Evolutionary conservation across 1,284 basidiomycete genomes (phyloP).

Genomic region (Golubevia pallescens): DNA sequence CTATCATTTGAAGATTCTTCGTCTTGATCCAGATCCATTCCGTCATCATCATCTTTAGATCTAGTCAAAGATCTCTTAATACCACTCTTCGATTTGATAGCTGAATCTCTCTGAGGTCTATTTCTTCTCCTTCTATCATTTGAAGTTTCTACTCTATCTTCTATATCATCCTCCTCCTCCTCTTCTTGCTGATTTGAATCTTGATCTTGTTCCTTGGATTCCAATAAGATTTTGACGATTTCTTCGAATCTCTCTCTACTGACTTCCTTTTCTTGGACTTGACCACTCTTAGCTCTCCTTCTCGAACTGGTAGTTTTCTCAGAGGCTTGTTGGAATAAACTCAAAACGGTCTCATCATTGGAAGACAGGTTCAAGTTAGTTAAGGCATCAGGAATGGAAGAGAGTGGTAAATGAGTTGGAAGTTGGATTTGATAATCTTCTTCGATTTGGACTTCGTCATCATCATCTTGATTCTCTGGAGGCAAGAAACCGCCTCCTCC

Average conservation of each 20-base stretch:
- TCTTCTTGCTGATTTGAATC: not conserved
- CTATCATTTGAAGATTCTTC: slow-evolving; percentile 21
- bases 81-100: not conserved
- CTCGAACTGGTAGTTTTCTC: slow-evolving; percentile 14
- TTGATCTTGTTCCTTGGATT: not conserved
- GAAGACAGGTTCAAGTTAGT: slow-evolving; percentile 28
- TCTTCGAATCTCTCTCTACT: slow-evolving; percentile 33
- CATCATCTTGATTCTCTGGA: slow-evolving; percentile 4
- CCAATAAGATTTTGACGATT: slow-evolving; percentile 23
- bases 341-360: slow-evolving; percentile 23
- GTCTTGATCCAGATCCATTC: slow-evolving; percentile 14
- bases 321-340: slow-evolving; percentile 28
- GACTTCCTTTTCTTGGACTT: slow-evolving; percentile 23
- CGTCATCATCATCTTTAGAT: slow-evolving; percentile 15
- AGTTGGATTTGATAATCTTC: not conserved
- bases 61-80: slow-evolving; percentile 15
- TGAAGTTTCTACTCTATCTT: too few species aligned
- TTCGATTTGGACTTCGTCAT: not conserved
- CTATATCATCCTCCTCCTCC: slow-evolving; percentile 1
- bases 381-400: slow-evolving; percentile 30
- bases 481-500: slow-evolving; percentile 12
- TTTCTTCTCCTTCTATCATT: too few species aligned
- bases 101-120: too few species aligned
- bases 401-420: slow-evolving; percentile 28
- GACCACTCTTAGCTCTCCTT: slow-evolving; percentile 2